Evolutionary conservation across 805 yeast species (phyloP).

Genomic region (Kluyveromyces lactis): DNA sequence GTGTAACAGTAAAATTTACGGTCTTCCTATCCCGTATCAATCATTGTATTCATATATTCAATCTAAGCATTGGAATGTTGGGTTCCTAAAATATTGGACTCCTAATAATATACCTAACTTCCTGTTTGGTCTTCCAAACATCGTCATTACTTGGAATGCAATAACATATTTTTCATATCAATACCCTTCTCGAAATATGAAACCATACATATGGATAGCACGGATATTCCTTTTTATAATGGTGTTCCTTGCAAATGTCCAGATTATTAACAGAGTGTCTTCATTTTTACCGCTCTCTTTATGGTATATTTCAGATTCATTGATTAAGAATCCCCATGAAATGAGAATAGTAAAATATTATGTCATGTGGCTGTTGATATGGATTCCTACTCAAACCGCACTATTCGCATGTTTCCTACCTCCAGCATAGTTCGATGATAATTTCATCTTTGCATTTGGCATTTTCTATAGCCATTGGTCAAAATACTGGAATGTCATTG

Average conservation of each 20-base stretch:
- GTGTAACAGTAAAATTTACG: slow-evolving; percentile 45
- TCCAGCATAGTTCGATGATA: slow-evolving; percentile 82
- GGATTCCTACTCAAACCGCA: slow-evolving; percentile 63
- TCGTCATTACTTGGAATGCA: slow-evolving; percentile 38
- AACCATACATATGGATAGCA: slow-evolving; percentile 38
- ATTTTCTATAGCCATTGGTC: too few species aligned
- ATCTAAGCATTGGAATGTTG: slow-evolving; percentile 73
- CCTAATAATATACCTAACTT: slow-evolving; percentile 76
- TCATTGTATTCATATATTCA: slow-evolving; percentile 69
- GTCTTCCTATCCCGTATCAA: slow-evolving; percentile 11
- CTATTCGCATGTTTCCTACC: slow-evolving; percentile 81
- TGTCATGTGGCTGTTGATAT: slow-evolving; percentile 44
- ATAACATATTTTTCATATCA: slow-evolving; percentile 30
- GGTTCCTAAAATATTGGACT: slow-evolving; percentile 80
- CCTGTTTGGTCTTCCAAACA: slow-evolving; percentile 61
- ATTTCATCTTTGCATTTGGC: too few species aligned
- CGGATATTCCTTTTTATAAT: slow-evolving; percentile 41
- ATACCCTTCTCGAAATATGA: slow-evolving; percentile 30
- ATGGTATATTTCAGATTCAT: slow-evolving; percentile 55
- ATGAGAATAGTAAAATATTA: slow-evolving; percentile 29
- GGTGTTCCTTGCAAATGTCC: slow-evolving; percentile 67
- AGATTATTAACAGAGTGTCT: slow-evolving; percentile 72
- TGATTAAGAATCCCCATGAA: slow-evolving; percentile 17
- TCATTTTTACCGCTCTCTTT: slow-evolving; percentile 68
- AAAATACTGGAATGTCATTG: too few species aligned